phyloP scores from a whole-genome alignment of 75 land plant genomes.

The Picea glauca region DNA sequence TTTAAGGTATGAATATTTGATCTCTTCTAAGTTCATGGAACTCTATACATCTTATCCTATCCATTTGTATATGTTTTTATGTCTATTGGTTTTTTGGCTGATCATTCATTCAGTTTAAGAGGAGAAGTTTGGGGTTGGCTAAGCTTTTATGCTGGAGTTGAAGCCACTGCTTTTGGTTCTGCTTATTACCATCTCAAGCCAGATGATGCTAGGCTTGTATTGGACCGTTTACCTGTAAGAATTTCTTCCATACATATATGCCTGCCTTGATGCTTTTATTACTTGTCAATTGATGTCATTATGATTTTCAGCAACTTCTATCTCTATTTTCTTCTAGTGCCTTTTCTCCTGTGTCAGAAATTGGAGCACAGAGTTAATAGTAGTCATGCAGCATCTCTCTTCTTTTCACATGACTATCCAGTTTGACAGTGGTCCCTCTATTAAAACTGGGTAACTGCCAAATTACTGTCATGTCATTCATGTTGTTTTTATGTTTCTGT shows the following conservation, averaged over 20 bases:
- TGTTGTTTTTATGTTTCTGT: background rate
- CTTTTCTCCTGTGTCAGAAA: constrained; percentile 1
- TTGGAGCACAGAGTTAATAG: background rate
- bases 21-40: constrained; percentile 1
- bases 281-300: background rate
- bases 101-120: constrained; percentile 41
- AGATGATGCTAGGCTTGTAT: constrained; percentile 61
- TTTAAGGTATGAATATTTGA: constrained; percentile 44
- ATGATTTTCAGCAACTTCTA: background rate
- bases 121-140: constrained; percentile 81
- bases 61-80: constrained; percentile 5
- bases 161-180: constrained; percentile 77
- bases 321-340: background rate
- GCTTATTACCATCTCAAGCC: constrained; percentile 91
- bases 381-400: background rate
- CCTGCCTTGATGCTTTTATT: constrained; percentile 1
- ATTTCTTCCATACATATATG: background rate
- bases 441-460: background rate
- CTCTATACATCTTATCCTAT: background rate
- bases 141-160: constrained; percentile 55
- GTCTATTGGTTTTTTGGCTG: background rate
- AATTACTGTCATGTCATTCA: background rate
- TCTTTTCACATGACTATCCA: background rate
- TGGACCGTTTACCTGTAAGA: constrained; percentile 84
- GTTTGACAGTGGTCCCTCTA: background rate